Evolutionary conservation across 1,139 yeast genomes (phyloP).

Genomic region (Protomyces pachydermus): DNA sequence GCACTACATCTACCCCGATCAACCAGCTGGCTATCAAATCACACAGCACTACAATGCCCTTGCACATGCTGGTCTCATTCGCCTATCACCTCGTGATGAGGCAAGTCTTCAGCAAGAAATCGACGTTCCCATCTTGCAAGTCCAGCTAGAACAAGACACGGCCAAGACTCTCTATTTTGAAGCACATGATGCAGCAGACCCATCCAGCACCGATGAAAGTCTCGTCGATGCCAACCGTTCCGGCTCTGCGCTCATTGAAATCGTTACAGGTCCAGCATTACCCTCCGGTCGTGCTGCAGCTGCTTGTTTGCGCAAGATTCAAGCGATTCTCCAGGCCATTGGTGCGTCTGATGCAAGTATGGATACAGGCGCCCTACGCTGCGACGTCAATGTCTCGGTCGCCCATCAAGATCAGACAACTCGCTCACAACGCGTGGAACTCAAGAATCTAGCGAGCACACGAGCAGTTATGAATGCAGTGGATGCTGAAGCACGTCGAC

Average conservation of each 20-base stretch:
- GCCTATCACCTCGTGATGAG: conserved; percentile 53
- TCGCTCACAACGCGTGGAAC: conserved; percentile 60
- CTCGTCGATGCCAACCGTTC: conserved; percentile 74
- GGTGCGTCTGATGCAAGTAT: conserved; percentile 81
- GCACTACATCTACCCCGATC: conserved; percentile 94
- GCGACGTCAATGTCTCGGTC: conserved; percentile 85
- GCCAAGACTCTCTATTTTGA: conserved; percentile 68
- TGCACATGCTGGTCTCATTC: conserved; percentile 60
- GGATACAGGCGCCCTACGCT: conserved; percentile 92
- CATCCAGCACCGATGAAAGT: conserved; percentile 33
- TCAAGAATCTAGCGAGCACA: conserved; percentile 81
- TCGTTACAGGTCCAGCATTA: conserved; percentile 89
- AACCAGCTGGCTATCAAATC: conserved; percentile 91
- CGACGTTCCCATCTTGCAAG: conserved; percentile 42
- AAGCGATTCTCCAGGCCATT: conserved; percentile 60
- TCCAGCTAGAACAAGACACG: conserved; percentile 52
- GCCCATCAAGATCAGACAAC: conserved; percentile 38
- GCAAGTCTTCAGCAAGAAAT: conserved; percentile 39
- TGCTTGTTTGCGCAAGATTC: conserved; percentile 76
- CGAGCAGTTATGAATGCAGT: conserved; percentile 77
- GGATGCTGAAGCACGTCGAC: conserved; percentile 68
- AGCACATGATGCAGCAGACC: conserved; percentile 8
- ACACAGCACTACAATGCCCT: conserved; percentile 84
- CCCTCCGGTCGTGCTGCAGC: conserved; percentile 61
- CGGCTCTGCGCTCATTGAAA: conserved; percentile 79